Conservation (phyloP, 768 basidiomycete genomes). For the Suillus luteus region DNA sequence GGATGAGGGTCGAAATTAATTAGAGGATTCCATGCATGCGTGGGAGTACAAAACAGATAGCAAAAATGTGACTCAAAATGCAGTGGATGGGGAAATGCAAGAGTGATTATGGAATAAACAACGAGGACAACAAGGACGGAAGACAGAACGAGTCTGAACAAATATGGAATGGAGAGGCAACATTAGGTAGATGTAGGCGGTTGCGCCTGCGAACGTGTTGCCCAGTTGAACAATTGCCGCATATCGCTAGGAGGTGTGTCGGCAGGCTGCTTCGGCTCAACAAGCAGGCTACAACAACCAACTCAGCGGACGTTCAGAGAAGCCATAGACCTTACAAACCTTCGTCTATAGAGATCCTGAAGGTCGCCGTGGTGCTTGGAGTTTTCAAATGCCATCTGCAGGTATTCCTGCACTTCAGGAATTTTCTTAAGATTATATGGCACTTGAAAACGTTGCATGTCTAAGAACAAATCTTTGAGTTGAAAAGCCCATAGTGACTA, state of each 20-base stretch:
- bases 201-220: slow-evolving; percentile 55
- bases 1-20: slow-evolving; percentile 20
- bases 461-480: slow-evolving; percentile 37
- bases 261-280: slow-evolving; percentile 81
- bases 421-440: slow-evolving; percentile 87
- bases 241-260: slow-evolving; percentile 67
- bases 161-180: slow-evolving; percentile 6
- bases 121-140: slow-evolving; percentile 18
- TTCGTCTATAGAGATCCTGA: slow-evolving; percentile 83
- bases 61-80: slow-evolving; percentile 20
- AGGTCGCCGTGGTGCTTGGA: slow-evolving; percentile 78
- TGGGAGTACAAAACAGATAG: slow-evolving; percentile 30
- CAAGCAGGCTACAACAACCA: slow-evolving; percentile 56
- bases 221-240: slow-evolving; percentile 81
- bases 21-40: slow-evolving; percentile 23
- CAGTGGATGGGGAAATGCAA: slow-evolving; percentile 21
- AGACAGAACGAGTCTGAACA: slow-evolving; percentile 24
- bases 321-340: slow-evolving; percentile 44
- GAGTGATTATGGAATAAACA: slow-evolving; percentile 31
- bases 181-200: slow-evolving; percentile 39
- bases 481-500: not conserved
- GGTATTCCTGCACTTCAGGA: slow-evolving; percentile 83
- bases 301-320: slow-evolving; percentile 5
- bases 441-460: slow-evolving; percentile 92
- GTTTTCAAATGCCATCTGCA: slow-evolving; percentile 72